Evolutionary conservation across 2,329 filamentous ascomycete species (phyloP), one percentile per base, ranked within the genome.

Genomic region (Beauveria bassiana): DNA sequence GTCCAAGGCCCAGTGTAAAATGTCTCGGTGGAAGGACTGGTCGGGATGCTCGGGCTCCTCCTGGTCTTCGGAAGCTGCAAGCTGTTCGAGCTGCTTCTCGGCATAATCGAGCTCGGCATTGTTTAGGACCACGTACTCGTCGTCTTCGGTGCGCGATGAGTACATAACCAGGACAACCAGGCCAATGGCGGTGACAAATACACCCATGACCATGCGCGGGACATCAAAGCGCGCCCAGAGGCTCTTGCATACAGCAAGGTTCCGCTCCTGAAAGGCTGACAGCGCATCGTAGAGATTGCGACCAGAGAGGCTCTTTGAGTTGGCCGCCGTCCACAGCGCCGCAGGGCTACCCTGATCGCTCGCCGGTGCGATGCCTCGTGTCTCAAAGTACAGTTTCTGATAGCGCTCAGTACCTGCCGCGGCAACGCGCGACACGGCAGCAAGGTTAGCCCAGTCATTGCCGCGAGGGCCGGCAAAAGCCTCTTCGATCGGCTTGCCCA

Each of bases 181-280:
- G 3, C 89, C 86, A 26, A 84, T 75, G 3, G 84, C 80, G 64
- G 96, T 83, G 59, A 96, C 83, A 0, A 74, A 71, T 43, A 98
- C 86, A 52, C 95, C 95, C 65, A 89, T 80, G 16, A 88, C 70
- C 92, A 99, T 99, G 71, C 88, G 90, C 2, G 85, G 81, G 22
- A 96, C 80, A 72, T 99, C 91, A 67, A 99, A 99, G 42, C 90
- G 86, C 24, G 95, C 92, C 95, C 95, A 99, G 18, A 98, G 78
- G 45, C 81, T 83, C 71, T 92, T 90, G 77, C 91, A 98, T 14
- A 93, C 81, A 31, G 80, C 80, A 50, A 99, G 79, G 0, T 89
- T 96, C 70, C 90, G 85, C 34, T 79, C 79, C 71, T 97, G 92
- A 70, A 96, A 98, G 12, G 80, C 78, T 18, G 81, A 77, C 69